Evolutionary conservation across 495 filamentous ascomycete species (phyloP), one percentile per base, ranked within the genome.

Genomic region (Terfezia claveryi): DNA sequence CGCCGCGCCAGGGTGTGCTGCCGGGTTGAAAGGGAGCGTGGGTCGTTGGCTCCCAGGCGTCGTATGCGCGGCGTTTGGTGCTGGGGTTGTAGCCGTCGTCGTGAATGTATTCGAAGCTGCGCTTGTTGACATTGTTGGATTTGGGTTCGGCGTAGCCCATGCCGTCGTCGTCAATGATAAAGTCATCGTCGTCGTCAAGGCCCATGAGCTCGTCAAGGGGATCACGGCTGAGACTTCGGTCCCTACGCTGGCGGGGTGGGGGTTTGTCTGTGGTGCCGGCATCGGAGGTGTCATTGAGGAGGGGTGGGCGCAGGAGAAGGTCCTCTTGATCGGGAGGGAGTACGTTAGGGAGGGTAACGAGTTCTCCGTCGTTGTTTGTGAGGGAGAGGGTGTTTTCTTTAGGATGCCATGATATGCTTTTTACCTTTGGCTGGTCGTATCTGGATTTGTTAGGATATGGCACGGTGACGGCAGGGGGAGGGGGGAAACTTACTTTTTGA

Each of bases 111-210:
- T 70, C 68, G 10, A 74, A 61, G 4, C 64, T 5, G 6, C n/a
- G 23, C 23, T 51, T 68, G 54, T 73, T 73, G 8, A 4, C 44
- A 6, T 9, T 49, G 61, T 76, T 73, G 7, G 63, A 69, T 61
- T 85, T 91, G 10, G 78, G 52, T 37, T 68, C 74, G 49, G 83
- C 75, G 66, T 94, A 93, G 37, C 88, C 91, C 17, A 83, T 87
- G n/a, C 85, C 87, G 62, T 98, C 91, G 60, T 98, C 91, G 66
- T 98, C 89, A 0, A 83, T 80, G 2, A 98, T 81, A 63, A 95
- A 98, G 61, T 83, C 87, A 37, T 82, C 82, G 56, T 36, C 68
- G 9, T 56, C 51, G 4, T 54, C 51, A 2, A 14, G 50, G 38
- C 73, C 77, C 51, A 85, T 68, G 27, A 82, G 68, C 37, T 76